Percentiles rank a stretch among this genome's conserved stretches.
Conservation (phyloP, 176 grass and related monocot species). For the Ensete ventricosum region DNA sequence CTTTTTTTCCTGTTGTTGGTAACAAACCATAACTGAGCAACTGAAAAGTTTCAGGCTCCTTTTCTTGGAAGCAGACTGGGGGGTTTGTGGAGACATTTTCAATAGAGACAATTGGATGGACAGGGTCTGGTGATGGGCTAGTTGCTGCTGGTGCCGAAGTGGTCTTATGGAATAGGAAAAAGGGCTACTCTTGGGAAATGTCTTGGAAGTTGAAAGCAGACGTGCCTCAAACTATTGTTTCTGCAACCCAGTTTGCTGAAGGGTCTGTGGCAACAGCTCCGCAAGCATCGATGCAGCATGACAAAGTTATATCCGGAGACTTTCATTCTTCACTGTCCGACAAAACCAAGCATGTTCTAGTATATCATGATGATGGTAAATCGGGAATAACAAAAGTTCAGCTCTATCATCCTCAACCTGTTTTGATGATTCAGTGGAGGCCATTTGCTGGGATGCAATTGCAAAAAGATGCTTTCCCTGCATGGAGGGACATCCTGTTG, state of each 20-base stretch:
- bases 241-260: constrained; percentile 42
- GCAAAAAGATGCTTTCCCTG: constrained; percentile 24
- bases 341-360: constrained; percentile 32
- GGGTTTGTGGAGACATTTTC: constrained; percentile 40
- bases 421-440: constrained; percentile 91
- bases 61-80: constrained; percentile 60
- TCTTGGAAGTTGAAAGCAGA: constrained; percentile 47
- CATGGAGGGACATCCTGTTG: constrained; percentile 62
- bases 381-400: constrained; percentile 39
- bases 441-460: constrained; percentile 21
- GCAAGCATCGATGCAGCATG: constrained; percentile 14
- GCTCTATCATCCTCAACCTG: constrained; percentile 52
- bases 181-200: constrained; percentile 55
- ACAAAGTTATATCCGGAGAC: background rate
- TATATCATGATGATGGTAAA: constrained; percentile 64
- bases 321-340: constrained; percentile 7
- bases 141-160: constrained; percentile 52
- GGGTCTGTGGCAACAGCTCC: constrained; percentile 51
- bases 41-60: constrained; percentile 43
- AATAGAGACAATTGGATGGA: constrained; percentile 47
- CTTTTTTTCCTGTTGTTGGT: background rate
- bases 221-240: constrained; percentile 61
- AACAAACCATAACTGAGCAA: constrained; percentile 8
- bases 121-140: constrained; percentile 52
- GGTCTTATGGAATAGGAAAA: constrained; percentile 43